Base-by-base conservation (phyloP, 371 early-diverging fungal genomes). In the Mucor circinelloides region DNA sequence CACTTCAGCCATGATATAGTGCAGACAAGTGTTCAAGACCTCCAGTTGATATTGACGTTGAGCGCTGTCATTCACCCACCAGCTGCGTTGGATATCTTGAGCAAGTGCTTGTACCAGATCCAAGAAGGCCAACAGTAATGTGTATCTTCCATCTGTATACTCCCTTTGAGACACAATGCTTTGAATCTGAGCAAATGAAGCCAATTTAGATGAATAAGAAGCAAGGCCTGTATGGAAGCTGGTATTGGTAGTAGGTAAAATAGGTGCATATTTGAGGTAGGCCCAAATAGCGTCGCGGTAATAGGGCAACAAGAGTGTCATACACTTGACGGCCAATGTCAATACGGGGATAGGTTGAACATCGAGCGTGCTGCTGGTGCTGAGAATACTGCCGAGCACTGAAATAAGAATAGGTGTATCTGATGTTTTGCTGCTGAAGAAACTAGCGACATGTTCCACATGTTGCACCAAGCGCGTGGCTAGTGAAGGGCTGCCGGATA, bases 1-100 rank as follows among this genome's bases (percentile, higher is more conserved):
- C 0, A 83, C 78, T 31, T 83, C 78, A 31, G 70, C 58, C 78
- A 79, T 77, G 25, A 81, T 56, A 42, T 79, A 80, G 23, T 79
- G 72, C 17, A 80, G 52, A 50, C 77, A 83, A 8, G 67, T 46
- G 40, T 70, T 75, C 9, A 83, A 40, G 10, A 70, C 60, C 32
- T 75, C 75, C 0, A 73, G 46, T 19, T 80, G 73, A 31, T 66
- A 67, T 50, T 50, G 8, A 25, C 12, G 12, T 63, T 75, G 76
- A 12, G 52, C 48, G 10, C 46, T 54, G 21, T 64, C 63, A 34
- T 52, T 40, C 1, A 59, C 54, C 78, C 82, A 79, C 76, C 83
- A 80, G n/a, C 63, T 63, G 19, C 64, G 65, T 52, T 80, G 81
- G 27, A 80, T 69, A 60, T 83, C 83, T 15, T 48, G 48, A 9